Evolutionary conservation across 352 stramenopile species (phyloP), one percentile per base, ranked within the genome.

Genomic region (Pythium scleroteichum): DNA sequence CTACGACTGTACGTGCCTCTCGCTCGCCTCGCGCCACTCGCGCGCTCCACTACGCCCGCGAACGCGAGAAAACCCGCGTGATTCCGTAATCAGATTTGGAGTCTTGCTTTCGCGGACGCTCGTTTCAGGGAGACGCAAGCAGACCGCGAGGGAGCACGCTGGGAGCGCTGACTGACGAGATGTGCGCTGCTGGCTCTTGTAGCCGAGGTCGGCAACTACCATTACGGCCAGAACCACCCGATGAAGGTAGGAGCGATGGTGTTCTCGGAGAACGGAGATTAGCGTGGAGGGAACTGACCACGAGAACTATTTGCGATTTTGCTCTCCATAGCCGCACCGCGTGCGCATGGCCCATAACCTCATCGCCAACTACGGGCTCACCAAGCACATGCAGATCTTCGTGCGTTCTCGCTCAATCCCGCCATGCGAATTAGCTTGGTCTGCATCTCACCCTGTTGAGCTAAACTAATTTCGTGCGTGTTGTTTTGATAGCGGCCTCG

Each of bases 261-360:
- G 48, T 66, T 10, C 49, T 12, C 10, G n/a, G 14, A 17, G n/a
- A 13, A 48, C 29, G 16, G 32, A 55, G 24, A 16, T 57, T n/a
- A n/a, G n/a, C n/a, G n/a, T n/a, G n/a, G n/a, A n/a, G n/a, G n/a
- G n/a, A n/a, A n/a, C n/a, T n/a, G n/a, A n/a, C n/a, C n/a, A n/a
- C n/a, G n/a, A n/a, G n/a, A n/a, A n/a, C n/a, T n/a, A 7, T 38
- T 29, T 32, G 45, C 14, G 53, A 46, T 41, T 38, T 56, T 41
- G 19, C 64, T n/a, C n/a, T n/a, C n/a, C n/a, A 38, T 59, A 97
- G 89, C 97, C 97, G 22, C 97, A 99, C 78, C 97, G 98, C 45
- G 89, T 99, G 53, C 93, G 96, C 59, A 99, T 99, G 96, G 98
- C 97, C 38, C 97, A 99, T 83, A 98, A 99, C 77, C 88, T 99